Conservation (phyloP, 1,284 basidiomycete species). For the Tylopilus sp. region DNA sequence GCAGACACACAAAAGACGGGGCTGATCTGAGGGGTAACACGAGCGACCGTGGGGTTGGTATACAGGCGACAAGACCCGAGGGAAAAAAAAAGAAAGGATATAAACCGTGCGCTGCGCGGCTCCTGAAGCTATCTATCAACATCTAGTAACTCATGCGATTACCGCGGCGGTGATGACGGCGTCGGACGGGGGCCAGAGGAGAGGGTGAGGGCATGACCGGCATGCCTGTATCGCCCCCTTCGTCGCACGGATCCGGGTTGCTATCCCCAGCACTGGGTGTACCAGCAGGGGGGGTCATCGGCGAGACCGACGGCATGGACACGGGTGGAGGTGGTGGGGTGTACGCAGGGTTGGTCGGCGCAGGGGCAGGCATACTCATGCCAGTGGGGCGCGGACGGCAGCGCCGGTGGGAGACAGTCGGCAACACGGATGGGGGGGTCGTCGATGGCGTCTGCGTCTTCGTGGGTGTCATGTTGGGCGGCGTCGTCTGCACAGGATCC, state of each 20-base stretch:
- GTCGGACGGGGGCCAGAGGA: not conserved
- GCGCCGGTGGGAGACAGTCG: not conserved
- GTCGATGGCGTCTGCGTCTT: not conserved
- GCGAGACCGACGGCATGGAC: not conserved
- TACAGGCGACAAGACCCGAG: not conserved
- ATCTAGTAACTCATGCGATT: conserved; percentile 6
- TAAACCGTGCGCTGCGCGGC: not conserved
- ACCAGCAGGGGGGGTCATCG: not conserved
- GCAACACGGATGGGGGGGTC: not conserved
- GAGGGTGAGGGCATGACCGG: not conserved
- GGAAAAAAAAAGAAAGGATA: not conserved
- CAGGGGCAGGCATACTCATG: not conserved
- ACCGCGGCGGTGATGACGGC: conserved; percentile 11
- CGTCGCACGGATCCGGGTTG: not conserved
- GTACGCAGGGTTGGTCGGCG: not conserved
- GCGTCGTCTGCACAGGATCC: not conserved
- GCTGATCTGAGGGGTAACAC: not conserved
- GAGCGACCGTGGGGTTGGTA: not conserved
- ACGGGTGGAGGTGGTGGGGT: not conserved
- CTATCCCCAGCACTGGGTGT: not conserved
- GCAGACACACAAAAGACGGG: not conserved
- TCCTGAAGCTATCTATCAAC: not conserved
- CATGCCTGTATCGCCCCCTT: not conserved
- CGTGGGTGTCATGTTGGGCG: not conserved
- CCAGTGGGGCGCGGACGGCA: conserved; percentile 4